Base-by-base conservation (phyloP, 257 asterid genomes). In the Asclepias syriaca region DNA sequence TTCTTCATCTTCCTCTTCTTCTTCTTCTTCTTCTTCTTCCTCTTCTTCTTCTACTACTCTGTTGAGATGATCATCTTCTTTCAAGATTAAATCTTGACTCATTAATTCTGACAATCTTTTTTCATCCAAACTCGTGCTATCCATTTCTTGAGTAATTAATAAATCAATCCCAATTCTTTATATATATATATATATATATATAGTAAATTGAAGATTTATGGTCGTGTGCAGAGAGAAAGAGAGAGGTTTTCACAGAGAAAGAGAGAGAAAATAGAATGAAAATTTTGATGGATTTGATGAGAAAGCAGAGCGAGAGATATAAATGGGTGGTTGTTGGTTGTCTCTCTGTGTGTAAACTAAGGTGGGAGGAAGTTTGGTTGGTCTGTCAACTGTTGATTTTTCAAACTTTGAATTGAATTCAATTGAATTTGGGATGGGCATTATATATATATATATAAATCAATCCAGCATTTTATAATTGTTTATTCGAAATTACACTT, bases 1-100 rank as follows among this genome's bases (percentile, higher is more conserved):
- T 0, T 80, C 88, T 0, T 80, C 85, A 0, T 78, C 84, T 0
- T 66, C 83, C 0, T 81, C 88, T 0, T 81, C 85, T 0, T 69
- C 88, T 0, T 70, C 85, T 0, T 82, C 81, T 0, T 45, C 85
- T 0, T 74, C 84, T 0, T 64, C 84, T 1, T 72, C 76, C 3
- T 65, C 65, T 10, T 77, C 66, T 3, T 61, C 75, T 34, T 78
- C 84, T 63, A 65, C 77, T 13, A 8, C 43, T 1, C 22, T 21
- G 39, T 34, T 34, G 4, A 57, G 48, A 29, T 13, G 46, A 19
- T 51, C 79, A 57, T 24, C 66, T 0, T 63, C 83, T 68, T 50
- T 54, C 39, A 40, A 32, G 24, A 40, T 51, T 4, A 74, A 66
- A 58, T 78, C 79, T 2, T 67, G 59, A 1, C 27, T 66, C 40